Evolutionary conservation across 2,329 filamentous ascomycete genomes (phyloP), one percentile per base, ranked within the genome.

Genomic region (Fusarium verrucosum): DNA sequence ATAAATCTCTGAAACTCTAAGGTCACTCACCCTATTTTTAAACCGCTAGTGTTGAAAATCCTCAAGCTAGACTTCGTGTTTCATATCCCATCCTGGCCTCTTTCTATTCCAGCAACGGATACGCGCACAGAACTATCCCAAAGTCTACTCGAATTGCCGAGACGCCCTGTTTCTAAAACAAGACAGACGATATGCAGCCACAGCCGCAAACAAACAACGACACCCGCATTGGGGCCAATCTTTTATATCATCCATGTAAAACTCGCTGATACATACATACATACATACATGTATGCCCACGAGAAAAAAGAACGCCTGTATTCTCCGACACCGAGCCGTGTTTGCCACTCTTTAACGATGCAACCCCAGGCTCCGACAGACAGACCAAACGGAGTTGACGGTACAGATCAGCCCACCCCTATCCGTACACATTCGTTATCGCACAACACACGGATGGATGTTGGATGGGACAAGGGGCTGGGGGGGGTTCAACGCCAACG

Each of bases 21-120:
- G 51, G 20, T 13, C 11, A 26, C n/a, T 32, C 25, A 28, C 50
- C 50, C 61, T 62, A 65, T 66, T 62, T 62, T 58, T 65, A 62
- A 61, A 47, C 41, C 25, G 10, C 41, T 58, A 64, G 58, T 52
- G 55, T 30, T 26, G 26, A 53, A 50, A 50, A 41, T 59, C 54
- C 19, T 45, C 38, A 13, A 57, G 44, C 58, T 46, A 59, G 33
- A 28, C 19, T 36, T 32, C 38, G 32, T 62, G 62, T 65, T 65
- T 65, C 62, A 62, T 44, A 62, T 32, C 35, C 35, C 17, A 61
- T 32, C 58, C 58, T 33, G 23, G 56, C 16, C 43, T 52, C 38
- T 41, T n/a, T 47, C 23, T 38, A 42, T 47, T 19, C 57, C 19
- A 37, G 36, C 33, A 61, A 38, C 42, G 58, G 56, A 55, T 61